Percentiles rank a stretch among this genome's conserved stretches.
phyloP scores from a whole-genome alignment of 495 filamentous ascomycete species.

The Aspergillus hancockii region DNA sequence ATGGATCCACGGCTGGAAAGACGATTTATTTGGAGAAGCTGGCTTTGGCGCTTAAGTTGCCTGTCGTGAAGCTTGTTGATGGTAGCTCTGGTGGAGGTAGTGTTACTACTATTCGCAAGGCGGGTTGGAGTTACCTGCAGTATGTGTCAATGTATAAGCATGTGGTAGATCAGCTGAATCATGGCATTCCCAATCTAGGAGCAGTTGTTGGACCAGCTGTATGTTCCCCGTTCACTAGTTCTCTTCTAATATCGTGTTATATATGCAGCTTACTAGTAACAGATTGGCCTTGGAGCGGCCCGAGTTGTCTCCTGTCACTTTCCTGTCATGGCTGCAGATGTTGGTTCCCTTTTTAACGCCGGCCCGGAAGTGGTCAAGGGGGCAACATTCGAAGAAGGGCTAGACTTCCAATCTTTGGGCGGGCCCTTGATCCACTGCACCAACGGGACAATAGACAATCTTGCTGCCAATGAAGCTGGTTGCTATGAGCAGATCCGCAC shows the following conservation, averaged over 20 bases:
- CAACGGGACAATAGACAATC: slow-evolving; percentile 67
- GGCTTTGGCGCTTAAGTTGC: slow-evolving; percentile 50
- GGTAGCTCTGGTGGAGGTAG: slow-evolving; percentile 62
- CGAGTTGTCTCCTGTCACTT: slow-evolving; percentile 63
- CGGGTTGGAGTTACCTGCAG: slow-evolving; percentile 59
- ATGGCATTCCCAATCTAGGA: slow-evolving; percentile 63
- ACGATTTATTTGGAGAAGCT: slow-evolving; percentile 61
- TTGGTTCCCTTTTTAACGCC: slow-evolving; percentile 63
- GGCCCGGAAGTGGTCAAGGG: slow-evolving; percentile 63
- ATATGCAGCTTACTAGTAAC: not conserved
- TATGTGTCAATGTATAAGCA: slow-evolving; percentile 51
- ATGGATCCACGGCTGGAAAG: slow-evolving; percentile 58
- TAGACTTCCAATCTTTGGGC: slow-evolving; percentile 57
- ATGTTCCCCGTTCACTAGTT: slow-evolving; percentile 12
- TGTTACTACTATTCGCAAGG: slow-evolving; percentile 57
- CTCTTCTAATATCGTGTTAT: not conserved
- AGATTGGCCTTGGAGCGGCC: slow-evolving; percentile 64
- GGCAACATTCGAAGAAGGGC: slow-evolving; percentile 61
- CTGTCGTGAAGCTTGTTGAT: slow-evolving; percentile 64
- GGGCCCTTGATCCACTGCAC: slow-evolving; percentile 61
- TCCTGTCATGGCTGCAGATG: slow-evolving; percentile 64
- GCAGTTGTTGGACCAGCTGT: slow-evolving; percentile 62
- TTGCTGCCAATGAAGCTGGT: slow-evolving; percentile 58
- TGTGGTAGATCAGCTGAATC: slow-evolving; percentile 57
- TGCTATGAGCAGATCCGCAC: slow-evolving; percentile 61